Evolutionary conservation across 768 basidiomycete species (phyloP).

Genomic region (Glaciozyma martinii): DNA sequence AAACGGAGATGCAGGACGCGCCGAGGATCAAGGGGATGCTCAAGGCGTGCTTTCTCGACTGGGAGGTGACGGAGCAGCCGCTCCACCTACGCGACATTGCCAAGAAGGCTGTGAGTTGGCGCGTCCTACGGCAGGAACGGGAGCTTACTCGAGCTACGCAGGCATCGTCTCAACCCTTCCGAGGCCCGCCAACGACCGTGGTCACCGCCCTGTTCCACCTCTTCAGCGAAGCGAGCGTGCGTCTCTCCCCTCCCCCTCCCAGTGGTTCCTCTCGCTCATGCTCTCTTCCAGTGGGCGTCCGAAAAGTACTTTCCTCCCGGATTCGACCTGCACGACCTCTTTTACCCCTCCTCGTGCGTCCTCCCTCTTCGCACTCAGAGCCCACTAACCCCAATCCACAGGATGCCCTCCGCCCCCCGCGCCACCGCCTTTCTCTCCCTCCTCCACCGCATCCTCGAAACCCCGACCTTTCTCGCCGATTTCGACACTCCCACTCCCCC

Average conservation of each 20-base stretch:
- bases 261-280: constrained; percentile 23
- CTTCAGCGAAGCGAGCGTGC: constrained; percentile 60
- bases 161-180: constrained; percentile 38
- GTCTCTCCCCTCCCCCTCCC: constrained; percentile 27
- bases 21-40: constrained; percentile 68
- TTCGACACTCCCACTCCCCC: constrained; percentile 47
- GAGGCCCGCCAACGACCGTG: constrained; percentile 65
- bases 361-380: not conserved
- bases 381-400: not conserved
- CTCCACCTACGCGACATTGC: constrained; percentile 55
- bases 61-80: constrained; percentile 49
- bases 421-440: constrained; percentile 76
- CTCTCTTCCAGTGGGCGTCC: constrained; percentile 36
- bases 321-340: constrained; percentile 62
- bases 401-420: constrained; percentile 59
- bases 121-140: not conserved
- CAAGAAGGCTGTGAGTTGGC: constrained; percentile 46
- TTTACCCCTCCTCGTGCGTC: constrained; percentile 55
- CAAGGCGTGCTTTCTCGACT: constrained; percentile 52
- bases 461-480: constrained; percentile 61
- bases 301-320: constrained; percentile 62
- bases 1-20: constrained; percentile 65
- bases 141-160: not conserved
- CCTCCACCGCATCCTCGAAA: constrained; percentile 70
- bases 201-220: constrained; percentile 66